Evolutionary conservation across 176 grass and related monocot genomes (phyloP), one percentile per base, ranked within the genome.

Genomic region (Carex scoparia): DNA sequence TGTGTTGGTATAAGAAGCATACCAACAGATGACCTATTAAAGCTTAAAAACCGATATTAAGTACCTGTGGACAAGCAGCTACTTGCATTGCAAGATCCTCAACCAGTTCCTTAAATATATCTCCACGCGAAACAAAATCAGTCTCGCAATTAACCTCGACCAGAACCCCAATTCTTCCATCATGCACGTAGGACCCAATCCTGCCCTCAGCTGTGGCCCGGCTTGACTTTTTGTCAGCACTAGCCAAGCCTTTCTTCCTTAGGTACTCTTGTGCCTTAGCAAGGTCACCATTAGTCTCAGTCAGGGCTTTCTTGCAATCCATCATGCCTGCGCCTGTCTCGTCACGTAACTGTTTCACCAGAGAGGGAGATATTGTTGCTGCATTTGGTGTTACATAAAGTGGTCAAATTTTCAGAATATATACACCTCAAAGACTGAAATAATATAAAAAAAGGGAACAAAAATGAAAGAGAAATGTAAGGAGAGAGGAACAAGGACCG

Each of bases 221-320:
- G 78, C 90, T 92, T 61, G 96, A 79, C 88, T 92, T 95, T 91
- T 99, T 99, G 81, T 99, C 96, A 81, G 96, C 96, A 81, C 93
- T 91, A 2, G 91, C 93, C 61, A 99, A 83, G 35, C 96, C 96
- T 86, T 99, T 99, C 85, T 94, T 99, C 49, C 89, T 63, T 18
- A 98, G 91, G 54, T 88, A 93, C 85, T 95, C 96, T 88, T 99
- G 93, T 13, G 96, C 94, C 88, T 94, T 93, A 81, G 78, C 90
- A 84, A 97, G 86, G 86, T 97, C 87, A 42, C 94, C 91, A 10
- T 71, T 88, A 67, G 92, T 91, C 86, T 87, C 93, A 70, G 88
- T 81, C 88, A 99, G 90, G 84, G 96, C 96, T 84, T 99, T 99
- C 88, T 99, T 99, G 79, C 96, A 99, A 86, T 99, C 96, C 96